These are phyloP conservation scores for Neurospora sp. DNA, from an alignment of 495 filamentous ascomycete genomes.

Conservation along the genomic window DNA sequence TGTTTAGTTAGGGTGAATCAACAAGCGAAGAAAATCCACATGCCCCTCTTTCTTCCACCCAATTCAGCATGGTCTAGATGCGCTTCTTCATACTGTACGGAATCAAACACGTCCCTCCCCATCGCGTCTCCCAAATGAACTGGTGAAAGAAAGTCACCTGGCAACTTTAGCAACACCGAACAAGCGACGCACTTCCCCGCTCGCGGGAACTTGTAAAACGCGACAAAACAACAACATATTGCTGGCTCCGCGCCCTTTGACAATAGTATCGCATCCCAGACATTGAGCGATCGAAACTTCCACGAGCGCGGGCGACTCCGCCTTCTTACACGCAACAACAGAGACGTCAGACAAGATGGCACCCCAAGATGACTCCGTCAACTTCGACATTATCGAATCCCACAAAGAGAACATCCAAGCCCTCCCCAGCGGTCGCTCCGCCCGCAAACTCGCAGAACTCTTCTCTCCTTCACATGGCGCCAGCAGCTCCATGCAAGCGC, in stretches of 20 bases:
- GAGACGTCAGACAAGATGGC: constrained; percentile 29
- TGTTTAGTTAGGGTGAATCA: constrained; percentile 7
- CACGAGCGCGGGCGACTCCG: background rate
- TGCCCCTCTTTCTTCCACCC: background rate
- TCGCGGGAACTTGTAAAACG: background rate
- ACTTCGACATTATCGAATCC: constrained; percentile 91
- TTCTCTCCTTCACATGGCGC: constrained; percentile 58
- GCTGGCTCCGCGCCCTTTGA: background rate
- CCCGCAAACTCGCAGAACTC: constrained; percentile 74
- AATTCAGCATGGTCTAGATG: background rate
- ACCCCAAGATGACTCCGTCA: constrained; percentile 46
- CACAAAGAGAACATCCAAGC: constrained; percentile 98
- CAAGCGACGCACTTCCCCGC: background rate
- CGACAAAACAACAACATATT: background rate
- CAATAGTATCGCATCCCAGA: background rate
- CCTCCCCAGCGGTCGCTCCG: constrained; percentile 81
- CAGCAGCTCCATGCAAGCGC: constrained; percentile 25
- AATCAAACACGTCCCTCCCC: background rate
- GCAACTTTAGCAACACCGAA: background rate
- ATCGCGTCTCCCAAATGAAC: background rate
- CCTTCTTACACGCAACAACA: background rate
- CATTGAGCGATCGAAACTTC: background rate
- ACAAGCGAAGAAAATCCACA: background rate
- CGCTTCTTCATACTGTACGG: background rate
- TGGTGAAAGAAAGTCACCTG: background rate